Conservation (phyloP, 2,329 filamentous ascomycete genomes). For the Seiridium unicorne region DNA sequence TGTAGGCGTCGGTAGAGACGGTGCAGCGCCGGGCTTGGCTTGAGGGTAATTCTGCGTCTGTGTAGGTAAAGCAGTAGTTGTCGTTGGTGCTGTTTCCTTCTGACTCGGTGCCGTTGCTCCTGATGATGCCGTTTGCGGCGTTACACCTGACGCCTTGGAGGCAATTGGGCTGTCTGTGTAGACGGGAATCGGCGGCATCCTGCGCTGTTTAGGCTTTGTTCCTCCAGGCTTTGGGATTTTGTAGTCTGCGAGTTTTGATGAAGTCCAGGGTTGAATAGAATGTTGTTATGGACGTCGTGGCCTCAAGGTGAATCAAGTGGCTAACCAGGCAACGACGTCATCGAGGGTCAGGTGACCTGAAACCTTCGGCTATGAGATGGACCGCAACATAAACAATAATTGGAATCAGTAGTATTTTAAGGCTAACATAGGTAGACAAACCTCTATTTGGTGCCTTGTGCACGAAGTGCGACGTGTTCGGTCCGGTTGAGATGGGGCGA, state of each 20-base stretch:
- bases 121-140: slow-evolving; percentile 24
- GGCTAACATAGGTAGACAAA: too few species aligned
- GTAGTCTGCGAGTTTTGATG: neutral
- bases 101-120: slow-evolving; percentile 14
- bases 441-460: too few species aligned
- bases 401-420: too few species aligned
- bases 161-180: slow-evolving; percentile 60
- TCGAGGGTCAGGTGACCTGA: slow-evolving; percentile 10
- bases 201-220: slow-evolving; percentile 10
- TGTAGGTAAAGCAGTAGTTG: slow-evolving; percentile 25
- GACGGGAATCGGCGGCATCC: slow-evolving; percentile 62
- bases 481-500: too few species aligned
- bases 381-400: too few species aligned
- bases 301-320: neutral
- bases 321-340: slow-evolving; percentile 7
- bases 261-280: neutral
- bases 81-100: slow-evolving; percentile 25
- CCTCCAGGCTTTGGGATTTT: neutral
- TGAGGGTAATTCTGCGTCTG: slow-evolving; percentile 31
- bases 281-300: neutral
- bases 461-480: too few species aligned
- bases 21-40: slow-evolving; percentile 46
- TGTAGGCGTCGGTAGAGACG: slow-evolving; percentile 41
- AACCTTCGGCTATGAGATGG: neutral
- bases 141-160: slow-evolving; percentile 44